Conservation (phyloP, 495 filamentous ascomycete genomes). For the Aspergillus mulundensis region DNA sequence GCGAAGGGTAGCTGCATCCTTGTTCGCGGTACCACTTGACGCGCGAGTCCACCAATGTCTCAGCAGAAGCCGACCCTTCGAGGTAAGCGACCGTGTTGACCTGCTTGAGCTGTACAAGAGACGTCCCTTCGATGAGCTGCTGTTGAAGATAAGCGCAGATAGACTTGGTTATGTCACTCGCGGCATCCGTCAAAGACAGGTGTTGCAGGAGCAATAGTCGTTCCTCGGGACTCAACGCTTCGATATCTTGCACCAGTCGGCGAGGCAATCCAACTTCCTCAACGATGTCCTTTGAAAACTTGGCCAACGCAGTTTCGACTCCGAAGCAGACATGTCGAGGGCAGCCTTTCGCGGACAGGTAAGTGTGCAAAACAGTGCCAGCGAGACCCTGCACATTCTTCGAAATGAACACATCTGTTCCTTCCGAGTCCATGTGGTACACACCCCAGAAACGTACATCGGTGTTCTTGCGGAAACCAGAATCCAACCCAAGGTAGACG, state of each 20-base stretch:
- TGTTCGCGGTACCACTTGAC: conserved; percentile 50
- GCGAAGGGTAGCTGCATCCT: conserved; percentile 39
- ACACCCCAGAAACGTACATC: conserved; percentile 54
- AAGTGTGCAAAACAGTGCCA: conserved; percentile 53
- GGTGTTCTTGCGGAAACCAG: conserved; percentile 47
- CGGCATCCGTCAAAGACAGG: conserved; percentile 36
- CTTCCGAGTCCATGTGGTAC: conserved; percentile 42
- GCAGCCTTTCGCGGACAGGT: conserved; percentile 47
- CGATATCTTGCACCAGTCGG: conserved; percentile 49
- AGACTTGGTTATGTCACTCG: conserved; percentile 23
- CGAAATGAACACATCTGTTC: conserved; percentile 49
- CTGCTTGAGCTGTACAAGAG: conserved; percentile 46
- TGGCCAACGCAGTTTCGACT: conserved; percentile 43
- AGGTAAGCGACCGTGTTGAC: conserved; percentile 50
- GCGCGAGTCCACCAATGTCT: conserved; percentile 42
- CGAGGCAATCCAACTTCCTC: conserved; percentile 37
- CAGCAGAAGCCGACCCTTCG: conserved; percentile 36
- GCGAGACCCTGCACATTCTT: conserved; percentile 49
- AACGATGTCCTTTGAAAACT: conserved; percentile 33
- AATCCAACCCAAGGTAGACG: conserved; percentile 49
- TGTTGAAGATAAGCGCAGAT: conserved; percentile 43
- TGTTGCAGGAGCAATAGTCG: conserved; percentile 48
- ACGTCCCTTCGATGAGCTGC: conserved; percentile 48
- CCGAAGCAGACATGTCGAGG: conserved; percentile 50
- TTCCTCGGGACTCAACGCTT: conserved; percentile 50